These are phyloP conservation scores for Croton setiger DNA, from an alignment of 441 rosid genomes.

Conservation along the genomic window DNA sequence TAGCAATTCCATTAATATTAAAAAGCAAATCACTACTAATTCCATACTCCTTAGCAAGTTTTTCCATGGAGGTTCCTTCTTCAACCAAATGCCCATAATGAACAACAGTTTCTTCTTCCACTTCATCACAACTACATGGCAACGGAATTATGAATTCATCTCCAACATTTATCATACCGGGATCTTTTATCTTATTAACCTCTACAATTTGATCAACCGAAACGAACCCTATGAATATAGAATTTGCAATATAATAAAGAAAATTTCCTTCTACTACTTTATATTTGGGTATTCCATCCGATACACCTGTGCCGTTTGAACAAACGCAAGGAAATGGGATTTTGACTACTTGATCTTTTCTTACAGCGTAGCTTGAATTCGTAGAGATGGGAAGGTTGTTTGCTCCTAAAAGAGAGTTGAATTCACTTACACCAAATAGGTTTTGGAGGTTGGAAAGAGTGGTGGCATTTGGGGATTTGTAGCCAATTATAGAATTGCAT, in stretches of 20 bases:
- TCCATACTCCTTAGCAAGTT: slow-evolving; percentile 44
- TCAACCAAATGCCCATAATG: slow-evolving; percentile 60
- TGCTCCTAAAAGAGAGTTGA: slow-evolving; percentile 48
- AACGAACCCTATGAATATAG: slow-evolving; percentile 35
- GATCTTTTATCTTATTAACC: slow-evolving; percentile 28
- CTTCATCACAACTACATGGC: slow-evolving; percentile 69
- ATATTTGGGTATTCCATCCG: slow-evolving; percentile 45
- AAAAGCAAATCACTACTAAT: slow-evolving; percentile 32
- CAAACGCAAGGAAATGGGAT: slow-evolving; percentile 63
- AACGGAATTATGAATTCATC: slow-evolving; percentile 49
- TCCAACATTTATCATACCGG: slow-evolving; percentile 23
- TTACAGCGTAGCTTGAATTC: slow-evolving; percentile 16
- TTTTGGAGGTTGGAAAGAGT: slow-evolving; percentile 35
- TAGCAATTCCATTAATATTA: slow-evolving; percentile 41
- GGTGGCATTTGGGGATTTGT: slow-evolving; percentile 40
- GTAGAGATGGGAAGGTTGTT: slow-evolving; percentile 44
- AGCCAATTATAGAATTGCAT: slow-evolving; percentile 53
- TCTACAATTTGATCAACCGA: slow-evolving; percentile 24
- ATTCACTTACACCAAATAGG: slow-evolving; percentile 47
- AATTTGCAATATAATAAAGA: slow-evolving; percentile 36
- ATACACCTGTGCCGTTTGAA: slow-evolving; percentile 53
- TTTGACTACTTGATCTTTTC: slow-evolving; percentile 25
- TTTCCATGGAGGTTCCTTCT: slow-evolving; percentile 34
- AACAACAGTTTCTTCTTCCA: slow-evolving; percentile 40
- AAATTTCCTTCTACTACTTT: slow-evolving; percentile 19